Conservation (phyloP, 177 flowering plant species). For the Vitis hybrid region DNA sequence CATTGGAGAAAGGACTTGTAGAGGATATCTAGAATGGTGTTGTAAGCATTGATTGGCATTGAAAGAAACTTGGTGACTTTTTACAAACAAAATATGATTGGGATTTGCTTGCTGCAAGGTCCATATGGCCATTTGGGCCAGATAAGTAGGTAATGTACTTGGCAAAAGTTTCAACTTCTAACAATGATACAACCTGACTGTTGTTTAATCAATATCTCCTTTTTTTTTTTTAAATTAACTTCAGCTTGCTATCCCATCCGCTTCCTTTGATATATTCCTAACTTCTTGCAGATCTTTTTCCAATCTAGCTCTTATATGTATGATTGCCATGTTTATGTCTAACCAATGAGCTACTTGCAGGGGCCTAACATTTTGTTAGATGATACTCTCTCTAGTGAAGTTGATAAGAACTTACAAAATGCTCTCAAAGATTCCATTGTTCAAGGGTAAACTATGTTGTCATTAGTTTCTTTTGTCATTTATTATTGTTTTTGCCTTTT, state of each 20-base stretch:
- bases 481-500: background rate
- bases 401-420: conserved; percentile 80
- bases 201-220: no score
- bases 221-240: no score
- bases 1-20: conserved; percentile 91
- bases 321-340: background rate
- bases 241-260: no score
- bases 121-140: conserved; percentile 99
- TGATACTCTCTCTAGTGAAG: conserved; percentile 95
- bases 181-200: background rate
- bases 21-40: conserved; percentile 96
- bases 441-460: conserved; percentile 55
- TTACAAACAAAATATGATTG: conserved; percentile 87
- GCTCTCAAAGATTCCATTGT: conserved; percentile 97
- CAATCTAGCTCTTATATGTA: no score
- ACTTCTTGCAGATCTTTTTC: no score
- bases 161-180: background rate
- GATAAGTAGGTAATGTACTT: conserved; percentile 77
- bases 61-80: conserved; percentile 81
- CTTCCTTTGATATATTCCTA: no score
- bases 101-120: conserved; percentile 97
- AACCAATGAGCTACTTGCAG: conserved; percentile 29
- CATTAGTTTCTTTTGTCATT: background rate
- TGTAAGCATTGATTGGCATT: conserved; percentile 91
- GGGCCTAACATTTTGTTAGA: conserved; percentile 96